These are phyloP conservation scores for Globisporangium cystogenes DNA, from an alignment of 352 stramenopile species.

Conservation along the genomic window DNA sequence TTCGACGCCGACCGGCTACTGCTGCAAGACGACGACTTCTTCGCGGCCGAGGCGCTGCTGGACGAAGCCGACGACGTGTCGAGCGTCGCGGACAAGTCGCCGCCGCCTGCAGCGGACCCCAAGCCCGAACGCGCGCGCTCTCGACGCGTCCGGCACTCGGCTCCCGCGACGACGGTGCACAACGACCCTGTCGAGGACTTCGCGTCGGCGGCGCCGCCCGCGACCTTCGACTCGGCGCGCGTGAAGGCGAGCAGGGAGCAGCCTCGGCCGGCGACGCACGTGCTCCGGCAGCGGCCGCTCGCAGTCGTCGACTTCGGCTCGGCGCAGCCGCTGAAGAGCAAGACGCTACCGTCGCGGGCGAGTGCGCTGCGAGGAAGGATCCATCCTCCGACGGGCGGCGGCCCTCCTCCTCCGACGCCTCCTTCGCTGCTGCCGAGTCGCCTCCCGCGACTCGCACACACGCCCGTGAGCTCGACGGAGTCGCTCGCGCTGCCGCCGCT, in stretches of 20 bases:
- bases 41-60: not conserved
- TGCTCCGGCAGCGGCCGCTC: conserved; percentile 25
- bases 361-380: conserved; percentile 2
- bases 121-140: not conserved
- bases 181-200: conserved; percentile 7
- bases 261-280: conserved; percentile 13
- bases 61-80: conserved; percentile 8
- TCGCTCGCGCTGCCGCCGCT: conserved; percentile 6
- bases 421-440: not conserved
- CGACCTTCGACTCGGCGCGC: conserved; percentile 2
- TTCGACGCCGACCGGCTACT: conserved; percentile 50
- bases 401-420: not conserved
- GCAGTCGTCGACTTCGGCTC: conserved; percentile 21
- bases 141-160: conserved; percentile 3
- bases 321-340: not conserved
- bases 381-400: conserved; percentile 6
- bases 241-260: conserved; percentile 2
- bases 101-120: not conserved
- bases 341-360: not conserved
- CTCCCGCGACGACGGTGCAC: conserved; percentile 3
- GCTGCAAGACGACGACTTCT: conserved; percentile 16
- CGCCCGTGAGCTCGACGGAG: not conserved
- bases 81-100: not conserved
- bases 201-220: not conserved
- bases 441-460: not conserved